Evolutionary conservation across 1,284 basidiomycete genomes (phyloP), one percentile per base, ranked within the genome.

Genomic region (Leccinum solheimii): DNA sequence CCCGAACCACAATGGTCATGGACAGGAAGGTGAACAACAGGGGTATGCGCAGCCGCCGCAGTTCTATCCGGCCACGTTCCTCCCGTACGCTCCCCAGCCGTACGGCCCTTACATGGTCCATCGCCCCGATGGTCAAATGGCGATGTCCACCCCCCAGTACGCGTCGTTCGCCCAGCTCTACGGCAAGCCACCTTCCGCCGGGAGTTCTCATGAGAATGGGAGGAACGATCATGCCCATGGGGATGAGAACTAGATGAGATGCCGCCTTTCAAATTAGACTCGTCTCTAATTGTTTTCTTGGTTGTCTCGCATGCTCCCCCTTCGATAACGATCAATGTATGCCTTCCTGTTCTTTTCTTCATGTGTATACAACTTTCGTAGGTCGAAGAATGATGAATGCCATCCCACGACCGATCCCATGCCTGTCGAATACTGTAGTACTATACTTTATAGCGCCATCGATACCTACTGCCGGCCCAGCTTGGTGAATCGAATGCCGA

Each of bases 71-170:
- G 77, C 82, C 57, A 76, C 81, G 56, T 82, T 83, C 65, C 75
- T 84, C 62, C 72, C 81, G 53, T 80, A 74, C 59, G 72, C 78
- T 36, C 81, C 81, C 56, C 79, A 78, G 68, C 77, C 78, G 55
- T 85, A 84, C 69, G 77, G 78, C 11, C 78, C 78, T 21, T 85
- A 83, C 73, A 78, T 85, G 75, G 75, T 85, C 61, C 75, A 79
- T 65, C 75, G 79, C 60, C 79, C 80, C 51, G 80, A 80, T 64
- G 71, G 74, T 5, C 79, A 77, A 66, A 74, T 79, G 59, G 60
- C 71, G 26, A 72, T 79, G 68, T 51, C 67, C 26, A n/a, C 66
- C 0, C 74, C 75, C 10, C 72, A 72, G 58, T 78, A 80, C 63
- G 70, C 77, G 51, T 62, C 77, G 6, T 80, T 77, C 57, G 59